Base-by-base conservation (phyloP, 2,329 filamentous ascomycete genomes). In the Scopulariopsis brevicaulis region DNA sequence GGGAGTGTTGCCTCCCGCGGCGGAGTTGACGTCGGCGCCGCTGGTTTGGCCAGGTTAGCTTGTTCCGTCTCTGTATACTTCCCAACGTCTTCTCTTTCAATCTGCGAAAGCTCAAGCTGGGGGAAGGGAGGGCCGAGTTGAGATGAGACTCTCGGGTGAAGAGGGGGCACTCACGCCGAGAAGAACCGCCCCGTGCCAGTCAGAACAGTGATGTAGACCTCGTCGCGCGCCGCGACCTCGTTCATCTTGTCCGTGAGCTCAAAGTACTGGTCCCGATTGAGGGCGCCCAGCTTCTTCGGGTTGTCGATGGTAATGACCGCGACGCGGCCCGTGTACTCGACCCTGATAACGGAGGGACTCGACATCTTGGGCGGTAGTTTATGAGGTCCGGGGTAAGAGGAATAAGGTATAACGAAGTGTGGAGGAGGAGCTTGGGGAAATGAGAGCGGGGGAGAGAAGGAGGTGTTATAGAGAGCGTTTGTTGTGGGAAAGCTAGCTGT, bases 271-370 rank as follows among this genome's bases (percentile, higher is more conserved):
- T 81, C 74, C 65, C 81, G 78, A 60, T 75, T 81, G 56, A 96
- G 74, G 35, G 93, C 90, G 71, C 95, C 95, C 71, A 97, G 89
- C 75, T 96, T 96, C 69, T 85, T 82, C 58, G 86, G 82, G 56
- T 89, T 87, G 73, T 92, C 86, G 68, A 99, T 85, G 20, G 90
- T 96, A 71, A 99, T 85, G 68, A 92, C 83, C 66, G 93, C 74
- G 18, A 74, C 66, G 62, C 73, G 72, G 57, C 71, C 72, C 57
- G 67, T 71, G 63, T 73, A 74, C 60, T 75, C 72, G 60, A 75
- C 60, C 10, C 60, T 64, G 62, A 75, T 67, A 63, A 71, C 65
- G 35, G 66, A 62, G 24, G 54, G 22, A 4, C 20, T 50, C 57
- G 54, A 51, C 55, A 56, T 56, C 18, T 18, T 51, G 40, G 4